Evolutionary conservation across 129 eudicot species (phyloP), one percentile per base, ranked within the genome.

Genomic region (Flaveria bidentis): DNA sequence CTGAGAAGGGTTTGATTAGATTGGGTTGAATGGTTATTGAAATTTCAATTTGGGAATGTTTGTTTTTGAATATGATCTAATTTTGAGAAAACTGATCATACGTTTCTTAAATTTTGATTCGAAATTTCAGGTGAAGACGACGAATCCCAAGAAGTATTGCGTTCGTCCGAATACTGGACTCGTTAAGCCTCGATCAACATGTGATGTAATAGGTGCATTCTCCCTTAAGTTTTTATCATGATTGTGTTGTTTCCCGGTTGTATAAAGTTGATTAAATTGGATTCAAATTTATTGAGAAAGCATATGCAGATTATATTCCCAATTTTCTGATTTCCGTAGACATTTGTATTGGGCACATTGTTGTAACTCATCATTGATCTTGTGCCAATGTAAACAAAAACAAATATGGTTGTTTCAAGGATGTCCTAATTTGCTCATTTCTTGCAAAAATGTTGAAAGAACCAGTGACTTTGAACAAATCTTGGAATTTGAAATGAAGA

Each of bases 81-180:
- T 66, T 74, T 57, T 0, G 45, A 71, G 61, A 74, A 73, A 57
- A 15, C 4, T 9, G 25, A 15, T 73, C 17, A 23, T 14, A 30
- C 6, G 30, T 68, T 81, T 58, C 49, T 58, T 16, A 30, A 16
- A 39, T 42, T 63, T 30, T 30, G 39, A 46, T 81, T 46, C 4
- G 18, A 14, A 6, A 44, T 55, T 75, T 63, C 78, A 92, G 97
- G 96, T 92, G 57, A 92, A 92, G 86, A 92, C 97, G 9, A 92
- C 96, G 70, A 91, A 91, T 84, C 97, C 97, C 0, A 91, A 92
- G 87, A 92, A 92, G 71, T 92, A 92, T 71, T 89, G 97, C 25
- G 97, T 92, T 52, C 89, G 97, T 46, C 96, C 96, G 0, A 92
- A 89, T 79, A 87, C 91, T 4, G 96, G 96, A 26, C 77, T 92